Conservation (phyloP, 108 stramenopile genomes). For the Schizochytrium sp. region DNA sequence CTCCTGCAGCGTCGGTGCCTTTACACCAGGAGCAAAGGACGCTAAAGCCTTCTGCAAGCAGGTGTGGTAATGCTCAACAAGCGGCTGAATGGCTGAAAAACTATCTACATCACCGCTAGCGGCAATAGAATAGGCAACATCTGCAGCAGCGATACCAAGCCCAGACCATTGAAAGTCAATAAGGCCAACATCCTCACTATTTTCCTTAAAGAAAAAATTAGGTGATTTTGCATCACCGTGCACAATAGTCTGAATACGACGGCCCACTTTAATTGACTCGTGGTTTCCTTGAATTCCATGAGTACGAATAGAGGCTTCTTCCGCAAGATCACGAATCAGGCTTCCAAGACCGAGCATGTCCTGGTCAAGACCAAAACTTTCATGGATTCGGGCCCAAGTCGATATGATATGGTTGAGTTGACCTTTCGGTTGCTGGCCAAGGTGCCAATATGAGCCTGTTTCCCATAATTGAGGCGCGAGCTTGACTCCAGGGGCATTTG, state of each 20-base stretch:
- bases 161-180: conserved; percentile 85
- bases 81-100: conserved; percentile 65
- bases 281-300: conserved; percentile 75
- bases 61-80: conserved; percentile 3
- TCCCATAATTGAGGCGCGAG: conserved; percentile 74
- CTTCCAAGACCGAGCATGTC: conserved; percentile 43
- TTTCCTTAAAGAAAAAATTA: conserved; percentile 76
- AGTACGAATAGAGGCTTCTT: conserved; percentile 59
- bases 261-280: neutral
- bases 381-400: conserved; percentile 70
- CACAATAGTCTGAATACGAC: conserved; percentile 73
- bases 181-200: conserved; percentile 75
- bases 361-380: conserved; percentile 63
- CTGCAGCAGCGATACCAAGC: conserved; percentile 82
- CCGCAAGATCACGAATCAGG: conserved; percentile 28
- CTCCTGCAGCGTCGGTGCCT: neutral
- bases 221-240: conserved; percentile 85
- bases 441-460: conserved; percentile 80
- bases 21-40: neutral
- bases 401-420: conserved; percentile 75
- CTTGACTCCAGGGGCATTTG: neutral
- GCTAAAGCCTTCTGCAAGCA: neutral
- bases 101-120: conserved; percentile 69
- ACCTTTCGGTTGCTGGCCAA: conserved; percentile 73
- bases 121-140: conserved; percentile 79